Conservation (phyloP, 2,329 filamentous ascomycete genomes). For the Bipolaris zeicola region DNA sequence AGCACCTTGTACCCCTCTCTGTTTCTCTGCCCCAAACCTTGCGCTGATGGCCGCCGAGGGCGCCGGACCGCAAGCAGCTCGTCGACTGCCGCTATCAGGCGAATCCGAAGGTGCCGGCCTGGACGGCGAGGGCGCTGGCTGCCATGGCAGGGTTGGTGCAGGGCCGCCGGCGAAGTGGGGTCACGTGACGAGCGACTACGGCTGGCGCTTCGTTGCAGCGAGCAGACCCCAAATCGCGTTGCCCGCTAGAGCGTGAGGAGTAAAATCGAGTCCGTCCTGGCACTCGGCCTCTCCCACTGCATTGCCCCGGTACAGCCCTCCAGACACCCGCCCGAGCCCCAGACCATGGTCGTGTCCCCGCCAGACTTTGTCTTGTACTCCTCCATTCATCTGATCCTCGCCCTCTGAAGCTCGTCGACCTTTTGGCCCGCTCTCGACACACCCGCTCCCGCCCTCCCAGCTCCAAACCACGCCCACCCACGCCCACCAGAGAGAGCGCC, state of each 20-base stretch:
- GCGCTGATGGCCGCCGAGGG: conserved; percentile 1
- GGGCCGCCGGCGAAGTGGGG: conserved; percentile 1
- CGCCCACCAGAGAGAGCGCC: conserved; percentile 11
- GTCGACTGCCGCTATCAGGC: background rate
- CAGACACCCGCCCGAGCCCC: conserved; percentile 20
- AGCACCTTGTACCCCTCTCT: conserved; percentile 30
- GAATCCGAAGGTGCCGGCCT: background rate
- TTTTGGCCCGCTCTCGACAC: conserved; percentile 48
- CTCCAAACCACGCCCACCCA: conserved; percentile 26
- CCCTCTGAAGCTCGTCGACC: conserved; percentile 46
- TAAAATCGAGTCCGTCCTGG: conserved; percentile 37
- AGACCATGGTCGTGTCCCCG: conserved; percentile 39
- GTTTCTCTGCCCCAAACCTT: conserved; percentile 11
- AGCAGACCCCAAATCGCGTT: conserved; percentile 15
- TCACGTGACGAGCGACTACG: conserved; percentile 25
- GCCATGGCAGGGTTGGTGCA: conserved; percentile 2
- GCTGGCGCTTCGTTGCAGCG: conserved; percentile 19
- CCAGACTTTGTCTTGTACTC: conserved; percentile 23
- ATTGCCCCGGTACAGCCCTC: conserved; percentile 32
- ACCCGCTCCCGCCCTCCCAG: conserved; percentile 38
- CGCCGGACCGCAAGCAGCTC: background rate
- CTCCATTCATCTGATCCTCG: conserved; percentile 35
- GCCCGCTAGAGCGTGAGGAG: conserved; percentile 28
- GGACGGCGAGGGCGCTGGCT: conserved; percentile 8
- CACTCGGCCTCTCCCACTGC: conserved; percentile 31